These are phyloP conservation scores for maize (Zea mays) DNA, from an alignment of 176 grass and related monocot species.

Conservation along the genomic window DNA sequence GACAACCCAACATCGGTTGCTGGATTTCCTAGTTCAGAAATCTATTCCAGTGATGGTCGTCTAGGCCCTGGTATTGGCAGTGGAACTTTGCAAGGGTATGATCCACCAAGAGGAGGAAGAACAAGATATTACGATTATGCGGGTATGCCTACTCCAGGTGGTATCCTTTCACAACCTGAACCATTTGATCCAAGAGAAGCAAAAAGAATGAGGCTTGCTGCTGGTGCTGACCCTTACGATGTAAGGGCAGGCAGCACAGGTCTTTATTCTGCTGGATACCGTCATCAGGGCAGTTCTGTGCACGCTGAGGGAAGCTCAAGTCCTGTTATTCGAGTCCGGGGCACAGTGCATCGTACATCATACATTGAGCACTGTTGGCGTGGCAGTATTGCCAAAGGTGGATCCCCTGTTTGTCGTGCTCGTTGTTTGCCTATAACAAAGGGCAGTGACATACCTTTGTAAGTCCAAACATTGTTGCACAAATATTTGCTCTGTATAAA, in stretches of 20 bases:
- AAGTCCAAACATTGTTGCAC: conserved; percentile 43
- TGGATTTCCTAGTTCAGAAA: conserved; percentile 48
- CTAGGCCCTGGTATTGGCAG: conserved; percentile 33
- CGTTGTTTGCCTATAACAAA: conserved; percentile 79
- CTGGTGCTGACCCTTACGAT: conserved; percentile 39
- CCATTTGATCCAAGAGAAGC: conserved; percentile 55
- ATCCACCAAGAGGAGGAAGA: conserved; percentile 39
- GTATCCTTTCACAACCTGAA: conserved; percentile 60
- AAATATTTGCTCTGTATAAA: conserved; percentile 20
- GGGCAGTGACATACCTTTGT: conserved; percentile 73
- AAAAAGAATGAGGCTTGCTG: conserved; percentile 57
- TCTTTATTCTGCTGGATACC: conserved; percentile 27
- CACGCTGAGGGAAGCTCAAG: conserved; percentile 48
- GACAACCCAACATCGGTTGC: conserved; percentile 41
- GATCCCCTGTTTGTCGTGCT: conserved; percentile 78
- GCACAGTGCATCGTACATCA: conserved; percentile 40
- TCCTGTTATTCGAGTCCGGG: conserved; percentile 59
- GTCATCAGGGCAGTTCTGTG: conserved; percentile 40
- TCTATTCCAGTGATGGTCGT: conserved; percentile 47
- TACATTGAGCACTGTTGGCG: conserved; percentile 60
- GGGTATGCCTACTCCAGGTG: conserved; percentile 40
- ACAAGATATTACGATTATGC: conserved; percentile 46
- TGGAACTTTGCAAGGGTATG: conserved; percentile 46
- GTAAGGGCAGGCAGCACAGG: conserved; percentile 38
- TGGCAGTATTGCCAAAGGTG: conserved; percentile 85